These are phyloP conservation scores for Chalciporus pseudorubinellus DNA, from an alignment of 768 basidiomycete genomes.

Conservation along the genomic window DNA sequence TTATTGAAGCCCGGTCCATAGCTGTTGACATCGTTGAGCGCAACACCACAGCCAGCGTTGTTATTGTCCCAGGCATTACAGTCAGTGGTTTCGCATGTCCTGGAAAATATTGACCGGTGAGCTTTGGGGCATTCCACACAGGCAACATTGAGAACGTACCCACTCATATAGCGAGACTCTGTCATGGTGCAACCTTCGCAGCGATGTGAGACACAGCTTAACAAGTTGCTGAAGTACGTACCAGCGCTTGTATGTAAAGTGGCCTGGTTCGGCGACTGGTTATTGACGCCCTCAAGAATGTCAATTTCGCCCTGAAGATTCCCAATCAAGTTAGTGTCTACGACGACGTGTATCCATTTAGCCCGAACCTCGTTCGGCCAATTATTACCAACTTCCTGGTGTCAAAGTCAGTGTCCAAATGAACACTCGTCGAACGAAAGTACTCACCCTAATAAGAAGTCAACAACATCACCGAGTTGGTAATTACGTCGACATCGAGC, in stretches of 20 bases:
- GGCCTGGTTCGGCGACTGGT: slow-evolving; percentile 25
- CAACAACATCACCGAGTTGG: background rate
- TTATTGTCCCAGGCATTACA: slow-evolving; percentile 24
- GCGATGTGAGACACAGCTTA: background rate
- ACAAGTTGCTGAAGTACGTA: slow-evolving; percentile 3
- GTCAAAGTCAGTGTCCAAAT: background rate
- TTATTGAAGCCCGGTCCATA: slow-evolving; percentile 38
- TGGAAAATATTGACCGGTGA: slow-evolving; percentile 1
- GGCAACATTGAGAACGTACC: slow-evolving; percentile 20
- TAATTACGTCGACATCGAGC: background rate
- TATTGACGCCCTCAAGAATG: slow-evolving; percentile 35
- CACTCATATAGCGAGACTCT: slow-evolving; percentile 27
- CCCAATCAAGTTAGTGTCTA: background rate
- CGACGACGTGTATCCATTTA: background rate
- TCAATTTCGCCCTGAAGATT: slow-evolving; percentile 29
- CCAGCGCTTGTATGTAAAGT: slow-evolving; percentile 30
- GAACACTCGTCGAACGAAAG: background rate
- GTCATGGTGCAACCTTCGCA: slow-evolving; percentile 32
- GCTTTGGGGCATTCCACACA: background rate
- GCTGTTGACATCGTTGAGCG: slow-evolving; percentile 23
- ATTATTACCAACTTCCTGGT: slow-evolving; percentile 25
- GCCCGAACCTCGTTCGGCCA: slow-evolving; percentile 25
- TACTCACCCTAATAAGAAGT: slow-evolving; percentile 21
- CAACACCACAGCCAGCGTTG: slow-evolving; percentile 36
- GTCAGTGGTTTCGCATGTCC: slow-evolving; percentile 15